Evolutionary conservation across 495 filamentous ascomycete genomes (phyloP), one percentile per base, ranked within the genome.

Genomic region (Aspergillus haitiensis): DNA sequence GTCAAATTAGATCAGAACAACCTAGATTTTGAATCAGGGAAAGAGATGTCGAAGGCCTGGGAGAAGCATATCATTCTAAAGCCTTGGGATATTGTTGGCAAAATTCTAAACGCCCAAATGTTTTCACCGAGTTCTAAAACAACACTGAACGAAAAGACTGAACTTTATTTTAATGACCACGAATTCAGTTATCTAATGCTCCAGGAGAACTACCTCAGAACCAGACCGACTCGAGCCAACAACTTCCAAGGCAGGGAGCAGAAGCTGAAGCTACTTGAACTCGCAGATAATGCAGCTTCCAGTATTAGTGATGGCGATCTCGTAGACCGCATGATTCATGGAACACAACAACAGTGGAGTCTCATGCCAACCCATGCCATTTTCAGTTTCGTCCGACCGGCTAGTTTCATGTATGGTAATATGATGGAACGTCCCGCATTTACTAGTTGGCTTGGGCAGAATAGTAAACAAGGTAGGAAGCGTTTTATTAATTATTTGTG

Each of bases 91-190:
- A 98, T 99, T 71, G 89, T 87, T 59, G 82, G 87, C 68, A 97
- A 96, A 75, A 88, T 99, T 64, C 83, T 99, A 15, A 92, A 85
- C 32, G 86, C 89, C 2, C 91, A 90, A 52, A 86, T 96, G 77
- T 99, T 97, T 66, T 83, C 87, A 40, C 82, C 83, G 11, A 85
- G 82, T 56, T 93, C 89, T 72, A 95, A 87, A 58, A 77, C 88
- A 7, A 93, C 91, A 0, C 75, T 98, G 48, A 97, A 96, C 67
- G 93, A 99, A 70, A 99, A 99, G 77, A 92, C 92, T 58, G 93
- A 98, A 74, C 85, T 99, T 2, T 99, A 99, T 74, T 99, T 99
- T 81, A 97, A 98, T 68, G 94, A 99, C 64, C 93, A 97, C 65
- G 94, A 99, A 65, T 93, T 97, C 72, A 96, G 90, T 67, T 90